Evolutionary conservation across 495 filamentous ascomycete species (phyloP), one percentile per base, ranked within the genome.

Genomic region (Chaetomium tenue): DNA sequence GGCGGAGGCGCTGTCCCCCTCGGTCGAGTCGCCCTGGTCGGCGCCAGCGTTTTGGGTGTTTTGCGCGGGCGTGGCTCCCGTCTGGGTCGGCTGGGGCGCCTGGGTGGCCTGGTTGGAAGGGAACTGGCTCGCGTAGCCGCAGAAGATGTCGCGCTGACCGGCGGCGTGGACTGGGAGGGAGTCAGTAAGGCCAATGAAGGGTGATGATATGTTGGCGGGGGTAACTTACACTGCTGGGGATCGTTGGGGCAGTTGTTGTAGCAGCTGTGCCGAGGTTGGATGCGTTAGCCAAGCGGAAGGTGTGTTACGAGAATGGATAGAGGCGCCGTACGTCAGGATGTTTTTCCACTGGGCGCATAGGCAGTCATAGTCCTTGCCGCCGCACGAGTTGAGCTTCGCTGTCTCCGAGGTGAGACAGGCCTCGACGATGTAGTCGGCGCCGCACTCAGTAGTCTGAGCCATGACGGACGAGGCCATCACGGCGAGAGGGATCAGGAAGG

Each of bases 231-330:
- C 8, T 47, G 33, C 6, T 76, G 71, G 51, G 58, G 37, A 60
- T 82, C 77, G 70, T 77, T 74, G 61, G 79, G 79, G 71, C 79
- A 82, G 77, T 80, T 80, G 74, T 79, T 76, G 70, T 74, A 82
- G 76, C 79, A 81, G 16, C 76, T 80, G 63, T 23, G 39, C 39
- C 39, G 13, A 18, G 40, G 16, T 44, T 44, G 40, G 9, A 18
- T 44, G 16, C 16, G 40, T 44, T 18, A n/a, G 26, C 22, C 12
- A 5, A 8, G 13, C 15, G 30, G 0, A 23, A 13, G 9, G 3
- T 40, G 22, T 51, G 40, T 33, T 48, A 56, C 54, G 5, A 66
- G 44, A 16, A 42, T 8, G 28, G 23, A 20, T 30, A 42, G 23
- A 8, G 47, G 47, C 55, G 39, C 9, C 66, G 37, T 71, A 81